phyloP scores from a whole-genome alignment of 768 basidiomycete species.

The Mycena venus region DNA sequence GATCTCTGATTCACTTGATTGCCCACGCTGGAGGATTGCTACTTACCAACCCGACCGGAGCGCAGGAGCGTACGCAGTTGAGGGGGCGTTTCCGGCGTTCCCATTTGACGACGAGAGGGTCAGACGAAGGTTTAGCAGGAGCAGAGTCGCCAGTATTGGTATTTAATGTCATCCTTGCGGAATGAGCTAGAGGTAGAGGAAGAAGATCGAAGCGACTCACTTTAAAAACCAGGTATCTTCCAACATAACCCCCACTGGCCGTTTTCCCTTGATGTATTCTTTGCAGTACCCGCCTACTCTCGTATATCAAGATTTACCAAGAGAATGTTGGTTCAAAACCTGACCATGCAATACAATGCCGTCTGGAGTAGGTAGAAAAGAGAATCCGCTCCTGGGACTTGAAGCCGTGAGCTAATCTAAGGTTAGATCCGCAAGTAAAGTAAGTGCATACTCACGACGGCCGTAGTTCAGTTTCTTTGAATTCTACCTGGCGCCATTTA shows the following conservation, averaged over 20 bases:
- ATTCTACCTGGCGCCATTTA: slow-evolving; percentile 85
- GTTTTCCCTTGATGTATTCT: slow-evolving; percentile 88
- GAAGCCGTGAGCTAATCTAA: not conserved
- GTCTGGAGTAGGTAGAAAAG: slow-evolving; percentile 82
- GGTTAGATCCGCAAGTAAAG: not conserved
- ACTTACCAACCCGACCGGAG: slow-evolving; percentile 76
- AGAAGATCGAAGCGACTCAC: slow-evolving; percentile 51
- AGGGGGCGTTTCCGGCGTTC: slow-evolving; percentile 82
- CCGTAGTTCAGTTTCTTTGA: slow-evolving; percentile 75
- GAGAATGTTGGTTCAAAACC: slow-evolving; percentile 13
- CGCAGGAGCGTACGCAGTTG: slow-evolving; percentile 78
- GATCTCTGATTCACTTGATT: not conserved
- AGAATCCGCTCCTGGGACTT: slow-evolving; percentile 87
- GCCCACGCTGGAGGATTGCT: not conserved
- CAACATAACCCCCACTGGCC: slow-evolving; percentile 87
- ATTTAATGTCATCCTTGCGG: slow-evolving; percentile 33
- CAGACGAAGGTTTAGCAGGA: slow-evolving; percentile 55
- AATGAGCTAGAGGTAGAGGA: not conserved
- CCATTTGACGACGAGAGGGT: slow-evolving; percentile 79
- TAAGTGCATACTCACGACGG: slow-evolving; percentile 70
- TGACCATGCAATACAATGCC: slow-evolving; percentile 86
- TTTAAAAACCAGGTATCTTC: slow-evolving; percentile 92
- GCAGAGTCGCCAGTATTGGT: slow-evolving; percentile 35
- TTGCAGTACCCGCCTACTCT: slow-evolving; percentile 88
- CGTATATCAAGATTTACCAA: not conserved